Percentiles rank a stretch among this genome's conserved stretches.
phyloP scores from a whole-genome alignment of 2,329 filamentous ascomycete species.

The Delphinella strobiligena region DNA sequence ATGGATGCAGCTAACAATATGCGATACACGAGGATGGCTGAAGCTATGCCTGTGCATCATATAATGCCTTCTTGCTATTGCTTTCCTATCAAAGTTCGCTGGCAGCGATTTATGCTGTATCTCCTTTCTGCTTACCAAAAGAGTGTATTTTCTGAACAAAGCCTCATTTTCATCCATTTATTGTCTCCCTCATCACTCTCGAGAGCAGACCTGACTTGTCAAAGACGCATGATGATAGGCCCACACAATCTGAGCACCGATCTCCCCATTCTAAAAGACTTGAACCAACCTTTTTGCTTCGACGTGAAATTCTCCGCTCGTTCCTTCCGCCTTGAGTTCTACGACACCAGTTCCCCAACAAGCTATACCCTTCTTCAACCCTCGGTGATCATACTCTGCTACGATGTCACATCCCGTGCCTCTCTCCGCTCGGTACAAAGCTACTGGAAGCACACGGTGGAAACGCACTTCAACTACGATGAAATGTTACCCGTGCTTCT shows the following conservation, averaged over 20 bases:
- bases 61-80: no score
- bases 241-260: slow-evolving; percentile 9
- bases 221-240: slow-evolving; percentile 18
- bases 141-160: no score
- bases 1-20: no score
- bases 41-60: no score
- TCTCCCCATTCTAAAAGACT: slow-evolving; percentile 37
- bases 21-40: no score
- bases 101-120: no score
- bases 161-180: background rate
- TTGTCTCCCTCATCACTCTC: no score
- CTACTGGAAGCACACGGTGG: slow-evolving; percentile 32
- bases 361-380: slow-evolving; percentile 44
- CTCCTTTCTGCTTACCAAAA: no score
- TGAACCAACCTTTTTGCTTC: slow-evolving; percentile 47
- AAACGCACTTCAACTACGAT: slow-evolving; percentile 40
- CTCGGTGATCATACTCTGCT: slow-evolving; percentile 46
- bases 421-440: slow-evolving; percentile 36
- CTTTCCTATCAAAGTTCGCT: no score
- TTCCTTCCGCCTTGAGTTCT: slow-evolving; percentile 42
- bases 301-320: slow-evolving; percentile 45
- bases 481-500: slow-evolving; percentile 45
- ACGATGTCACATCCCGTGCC: slow-evolving; percentile 42
- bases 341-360: slow-evolving; percentile 45
- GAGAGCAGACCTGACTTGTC: background rate